Percentiles rank a stretch among this genome's conserved stretches.
Evolutionary conservation across 2,329 filamentous ascomycete species (phyloP).

Genomic region (Cordyceps fumosorosea): DNA sequence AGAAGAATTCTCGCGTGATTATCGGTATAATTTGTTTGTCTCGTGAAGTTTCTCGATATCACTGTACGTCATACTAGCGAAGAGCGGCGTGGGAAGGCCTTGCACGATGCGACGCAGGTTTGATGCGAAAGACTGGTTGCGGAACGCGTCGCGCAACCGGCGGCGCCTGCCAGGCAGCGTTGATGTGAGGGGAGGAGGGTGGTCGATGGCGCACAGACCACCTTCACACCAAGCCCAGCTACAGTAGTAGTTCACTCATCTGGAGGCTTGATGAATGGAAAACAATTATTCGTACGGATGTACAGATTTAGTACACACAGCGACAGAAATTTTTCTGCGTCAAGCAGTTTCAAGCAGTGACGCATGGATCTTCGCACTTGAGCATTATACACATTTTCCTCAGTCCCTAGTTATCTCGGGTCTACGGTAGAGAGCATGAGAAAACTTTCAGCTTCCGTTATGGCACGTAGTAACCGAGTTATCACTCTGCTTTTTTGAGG

Average conservation of each 20-base stretch:
- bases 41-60: background rate
- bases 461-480: too few species aligned
- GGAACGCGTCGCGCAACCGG: slow-evolving; percentile 12
- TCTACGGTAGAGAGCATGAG: too few species aligned
- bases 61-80: slow-evolving; percentile 51
- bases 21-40: background rate
- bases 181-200: slow-evolving; percentile 1
- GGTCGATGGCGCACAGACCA: slow-evolving; percentile 5
- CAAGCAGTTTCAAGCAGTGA: background rate
- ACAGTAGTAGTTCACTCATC: too few species aligned
- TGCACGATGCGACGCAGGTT: slow-evolving; percentile 2
- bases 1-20: background rate
- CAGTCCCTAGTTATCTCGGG: too few species aligned
- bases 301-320: too few species aligned
- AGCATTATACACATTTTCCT: too few species aligned
- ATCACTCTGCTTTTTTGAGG: too few species aligned
- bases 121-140: background rate
- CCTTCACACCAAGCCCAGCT: background rate
- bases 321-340: background rate
- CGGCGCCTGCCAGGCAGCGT: background rate
- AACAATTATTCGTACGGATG: too few species aligned
- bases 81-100: background rate
- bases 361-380: background rate
- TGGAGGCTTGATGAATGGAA: too few species aligned
- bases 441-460: too few species aligned